These are phyloP conservation scores for Microbotryomycetes sp. DNA, from an alignment of 1,284 basidiomycete species.

Conservation along the genomic window DNA sequence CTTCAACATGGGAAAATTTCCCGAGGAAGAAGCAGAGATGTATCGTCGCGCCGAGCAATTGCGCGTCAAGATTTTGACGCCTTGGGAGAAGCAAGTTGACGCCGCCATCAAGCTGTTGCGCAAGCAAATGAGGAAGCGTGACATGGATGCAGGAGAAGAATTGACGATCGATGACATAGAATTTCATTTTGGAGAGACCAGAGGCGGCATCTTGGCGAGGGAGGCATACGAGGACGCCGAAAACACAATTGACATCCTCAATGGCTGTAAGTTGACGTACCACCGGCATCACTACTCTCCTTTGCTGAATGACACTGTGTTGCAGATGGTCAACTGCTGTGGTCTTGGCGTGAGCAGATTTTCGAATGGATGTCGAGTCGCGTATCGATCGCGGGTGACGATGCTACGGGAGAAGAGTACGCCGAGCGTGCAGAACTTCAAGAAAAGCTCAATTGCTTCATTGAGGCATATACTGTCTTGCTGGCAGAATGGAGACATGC, in stretches of 20 bases:
- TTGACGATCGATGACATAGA: constrained; percentile 26
- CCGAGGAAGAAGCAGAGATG: constrained; percentile 12
- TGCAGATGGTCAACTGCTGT: constrained; percentile 26
- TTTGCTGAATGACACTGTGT: background rate
- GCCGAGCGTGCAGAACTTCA: constrained; percentile 30
- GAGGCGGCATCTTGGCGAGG: constrained; percentile 19
- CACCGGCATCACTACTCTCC: no score
- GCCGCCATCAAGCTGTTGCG: constrained; percentile 3
- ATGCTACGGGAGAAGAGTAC: constrained; percentile 34
- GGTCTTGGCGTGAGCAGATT: constrained; percentile 20
- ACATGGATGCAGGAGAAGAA: background rate
- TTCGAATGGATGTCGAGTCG: constrained; percentile 9
- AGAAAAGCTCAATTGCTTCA: constrained; percentile 25
- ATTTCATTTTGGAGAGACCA: constrained; percentile 9
- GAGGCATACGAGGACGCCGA: constrained; percentile 23
- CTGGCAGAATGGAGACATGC: constrained; percentile 22
- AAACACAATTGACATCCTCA: constrained; percentile 22
- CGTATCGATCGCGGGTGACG: constrained; percentile 20
- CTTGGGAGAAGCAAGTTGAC: constrained; percentile 19
- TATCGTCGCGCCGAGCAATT: constrained; percentile 24
- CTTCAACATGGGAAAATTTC: constrained; percentile 23
- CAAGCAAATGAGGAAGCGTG: constrained; percentile 2
- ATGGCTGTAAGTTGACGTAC: constrained; percentile 12
- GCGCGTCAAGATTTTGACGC: constrained; percentile 9
- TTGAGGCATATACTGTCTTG: constrained; percentile 16